Evolutionary conservation across 345 rosid species (phyloP).

Genomic region (Eucalyptus erythrocorys): DNA sequence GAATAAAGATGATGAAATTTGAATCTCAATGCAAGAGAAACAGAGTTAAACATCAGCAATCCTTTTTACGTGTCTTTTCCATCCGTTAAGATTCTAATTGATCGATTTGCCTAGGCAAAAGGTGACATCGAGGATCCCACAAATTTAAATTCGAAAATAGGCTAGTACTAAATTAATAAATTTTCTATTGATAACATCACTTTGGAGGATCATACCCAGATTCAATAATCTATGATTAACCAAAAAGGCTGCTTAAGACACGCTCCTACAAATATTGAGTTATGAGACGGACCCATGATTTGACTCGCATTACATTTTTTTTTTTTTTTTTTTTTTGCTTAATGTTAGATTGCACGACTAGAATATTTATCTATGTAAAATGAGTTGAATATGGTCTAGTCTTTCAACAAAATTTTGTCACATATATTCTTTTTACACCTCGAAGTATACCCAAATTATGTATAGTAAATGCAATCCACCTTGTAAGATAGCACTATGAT

Average conservation of each 20-base stretch:
- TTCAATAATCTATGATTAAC: not conserved
- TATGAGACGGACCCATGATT: not conserved
- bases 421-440: not conserved
- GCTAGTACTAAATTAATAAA: not conserved
- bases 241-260: not conserved
- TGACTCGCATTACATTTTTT: not conserved
- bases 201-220: not conserved
- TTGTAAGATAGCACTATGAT: not conserved
- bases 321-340: not conserved
- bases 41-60: not conserved
- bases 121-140: not conserved
- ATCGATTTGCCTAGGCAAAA: not conserved
- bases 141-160: not conserved
- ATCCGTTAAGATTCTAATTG: not conserved
- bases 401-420: not conserved
- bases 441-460: not conserved
- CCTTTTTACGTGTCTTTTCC: not conserved
- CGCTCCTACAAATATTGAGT: not conserved
- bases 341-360: not conserved
- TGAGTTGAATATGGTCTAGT: not conserved
- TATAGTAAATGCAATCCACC: not conserved
- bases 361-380: not conserved
- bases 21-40: not conserved
- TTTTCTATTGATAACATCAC: not conserved
- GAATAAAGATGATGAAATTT: not conserved